A percentile compares a stretch with the other conserved stretches of the same genome.
phyloP scores from a whole-genome alignment of 2,329 filamentous ascomycete genomes.

The Epichloe baconii region DNA sequence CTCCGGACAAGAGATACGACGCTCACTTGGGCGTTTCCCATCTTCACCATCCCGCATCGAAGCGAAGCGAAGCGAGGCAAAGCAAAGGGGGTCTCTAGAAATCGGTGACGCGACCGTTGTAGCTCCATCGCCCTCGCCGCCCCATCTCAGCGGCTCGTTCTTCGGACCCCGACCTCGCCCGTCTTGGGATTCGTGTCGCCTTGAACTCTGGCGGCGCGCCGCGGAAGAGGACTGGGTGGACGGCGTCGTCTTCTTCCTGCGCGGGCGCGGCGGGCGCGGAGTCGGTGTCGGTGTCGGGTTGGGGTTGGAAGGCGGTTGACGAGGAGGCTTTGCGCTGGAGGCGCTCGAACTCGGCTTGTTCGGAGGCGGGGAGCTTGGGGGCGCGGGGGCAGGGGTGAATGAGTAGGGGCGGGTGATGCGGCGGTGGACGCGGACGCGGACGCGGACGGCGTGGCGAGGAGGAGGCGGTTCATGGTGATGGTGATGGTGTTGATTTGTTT shows the following conservation, averaged over 20 bases:
- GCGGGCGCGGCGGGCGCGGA: conserved; percentile 2
- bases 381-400: conserved; percentile 49
- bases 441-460: conserved; percentile 1
- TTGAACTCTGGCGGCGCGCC: conserved; percentile 86
- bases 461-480: conserved; percentile 1
- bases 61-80: too few species aligned
- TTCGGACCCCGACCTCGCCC: conserved; percentile 94
- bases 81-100: conserved; percentile 35
- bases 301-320: conserved; percentile 28
- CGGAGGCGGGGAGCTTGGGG: conserved; percentile 78
- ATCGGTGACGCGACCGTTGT: conserved; percentile 88
- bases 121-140: conserved; percentile 71
- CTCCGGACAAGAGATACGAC: too few species aligned
- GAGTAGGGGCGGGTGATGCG: conserved; percentile 18
- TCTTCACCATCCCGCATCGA: neutral
- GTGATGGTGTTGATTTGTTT: too few species aligned
- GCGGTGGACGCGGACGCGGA: too few species aligned
- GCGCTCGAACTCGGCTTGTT: conserved; percentile 82
- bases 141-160: conserved; percentile 91
- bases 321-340: conserved; percentile 54
- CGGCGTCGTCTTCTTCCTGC: neutral
- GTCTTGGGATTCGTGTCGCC: conserved; percentile 88
- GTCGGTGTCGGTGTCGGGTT: neutral
- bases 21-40: neutral
- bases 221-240: conserved; percentile 47